Base-by-base conservation (phyloP, 306 rosid genomes). In the Trichosanthes cucumerina region DNA sequence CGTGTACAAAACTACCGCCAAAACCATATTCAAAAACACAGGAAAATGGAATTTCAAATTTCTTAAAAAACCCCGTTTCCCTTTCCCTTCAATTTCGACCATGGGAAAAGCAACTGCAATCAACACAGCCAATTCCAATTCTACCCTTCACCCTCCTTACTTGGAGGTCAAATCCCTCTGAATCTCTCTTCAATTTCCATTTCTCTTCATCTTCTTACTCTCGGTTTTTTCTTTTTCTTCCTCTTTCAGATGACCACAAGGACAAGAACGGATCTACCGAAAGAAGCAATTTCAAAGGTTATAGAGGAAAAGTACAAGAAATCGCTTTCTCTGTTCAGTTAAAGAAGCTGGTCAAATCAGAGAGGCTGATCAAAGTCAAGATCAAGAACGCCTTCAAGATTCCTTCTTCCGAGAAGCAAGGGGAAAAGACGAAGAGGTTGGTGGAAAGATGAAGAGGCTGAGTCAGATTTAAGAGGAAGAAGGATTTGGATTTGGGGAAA, bases 321-420 rank as follows among this genome's bases (percentile, higher is more conserved):
- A 54, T 53, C 6, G 21, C 73, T 84, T 10, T 84, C 6, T 84
- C 80, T 0, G 78, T 79, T 5, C 84, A 81, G 38, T 79, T 84
- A 64, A 84, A 81, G 80, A 81, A 81, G 47, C 81, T 81, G 18
- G 84, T 84, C 73, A 84, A 73, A 14, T 78, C 82, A 3, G 80
- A 84, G 72, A 81, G 79, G 70, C 78, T 84, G 5, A 52, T 81
- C 19, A 81, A 81, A 79, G 81, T 78, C 28, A 81, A 84, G 78
- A 84, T 78, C 28, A 81, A 84, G 78, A 84, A 78, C 74, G 81
- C 84, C 68, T 81, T 28, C 78, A 84, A 84, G 44, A 28, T 84
- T n/a, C 69, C 81, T 28, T 43, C 79, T 6, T 33, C 54, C 0
- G 81, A 80, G 79, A 80, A 82, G 77, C 41, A 50, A 1, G 38